These are phyloP conservation scores for Populus trichocarpa DNA, from an alignment of 441 rosid species.

Conservation along the genomic window DNA sequence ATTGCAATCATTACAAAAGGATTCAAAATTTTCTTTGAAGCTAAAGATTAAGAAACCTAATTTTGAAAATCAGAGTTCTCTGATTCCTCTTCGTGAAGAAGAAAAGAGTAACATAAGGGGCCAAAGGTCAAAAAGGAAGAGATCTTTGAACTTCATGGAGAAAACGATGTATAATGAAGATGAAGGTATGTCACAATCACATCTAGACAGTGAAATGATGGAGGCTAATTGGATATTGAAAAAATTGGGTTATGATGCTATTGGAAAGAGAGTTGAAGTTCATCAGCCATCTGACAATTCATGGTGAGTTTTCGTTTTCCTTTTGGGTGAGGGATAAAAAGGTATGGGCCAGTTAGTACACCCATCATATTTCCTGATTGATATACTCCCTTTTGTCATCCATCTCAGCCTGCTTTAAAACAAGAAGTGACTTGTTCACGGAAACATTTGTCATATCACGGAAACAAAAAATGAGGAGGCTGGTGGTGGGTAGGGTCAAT, in stretches of 20 bases:
- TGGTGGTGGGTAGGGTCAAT: not conserved
- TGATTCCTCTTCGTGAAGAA: slow-evolving; percentile 47
- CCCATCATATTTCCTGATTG: not conserved
- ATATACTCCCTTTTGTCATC: not conserved
- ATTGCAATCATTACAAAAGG: slow-evolving; percentile 52
- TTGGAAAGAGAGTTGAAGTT: slow-evolving; percentile 88
- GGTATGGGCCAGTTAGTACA: not conserved
- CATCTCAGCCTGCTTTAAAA: not conserved
- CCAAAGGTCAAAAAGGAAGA: slow-evolving; percentile 94
- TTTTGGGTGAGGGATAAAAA: not conserved
- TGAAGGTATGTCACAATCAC: slow-evolving; percentile 44
- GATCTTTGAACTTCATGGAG: slow-evolving; percentile 60
- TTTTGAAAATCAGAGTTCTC: slow-evolving; percentile 56
- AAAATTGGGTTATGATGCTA: slow-evolving; percentile 85
- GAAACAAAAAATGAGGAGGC: not conserved
- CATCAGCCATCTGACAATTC: slow-evolving; percentile 81
- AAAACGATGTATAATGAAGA: slow-evolving; percentile 54
- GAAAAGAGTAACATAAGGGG: slow-evolving; percentile 74
- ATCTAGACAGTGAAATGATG: slow-evolving; percentile 77
- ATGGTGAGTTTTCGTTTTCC: slow-evolving; percentile 51
- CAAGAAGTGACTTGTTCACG: not conserved
- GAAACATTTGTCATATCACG: not conserved
- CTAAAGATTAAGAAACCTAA: slow-evolving; percentile 81
- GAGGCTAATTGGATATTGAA: slow-evolving; percentile 97
- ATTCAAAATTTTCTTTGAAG: slow-evolving; percentile 73